Conservation (phyloP, 139 green algal genomes). For the Desmodesmus armatus region DNA sequence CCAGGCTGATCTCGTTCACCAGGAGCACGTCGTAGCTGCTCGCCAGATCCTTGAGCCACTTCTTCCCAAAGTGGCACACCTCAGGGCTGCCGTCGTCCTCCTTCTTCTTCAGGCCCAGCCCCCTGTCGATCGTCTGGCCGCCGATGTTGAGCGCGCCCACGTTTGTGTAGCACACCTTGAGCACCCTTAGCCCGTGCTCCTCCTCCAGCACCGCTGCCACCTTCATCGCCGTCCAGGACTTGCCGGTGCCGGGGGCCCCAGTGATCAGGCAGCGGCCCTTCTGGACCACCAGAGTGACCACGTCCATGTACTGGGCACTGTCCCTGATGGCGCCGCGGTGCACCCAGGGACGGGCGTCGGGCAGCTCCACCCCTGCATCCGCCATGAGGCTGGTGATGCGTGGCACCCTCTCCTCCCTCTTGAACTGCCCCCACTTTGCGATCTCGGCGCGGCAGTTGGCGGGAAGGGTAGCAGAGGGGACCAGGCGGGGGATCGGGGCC, state of each 20-base stretch:
- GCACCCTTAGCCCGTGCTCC: not conserved
- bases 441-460: not conserved
- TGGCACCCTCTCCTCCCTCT: not conserved
- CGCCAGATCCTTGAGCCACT: not conserved
- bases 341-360: not conserved
- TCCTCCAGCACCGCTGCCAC: not conserved
- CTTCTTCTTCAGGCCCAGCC: not conserved
- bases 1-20: not conserved
- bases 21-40: not conserved
- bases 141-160: not conserved
- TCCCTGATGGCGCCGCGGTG: not conserved
- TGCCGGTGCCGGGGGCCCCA: not conserved
- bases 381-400: not conserved
- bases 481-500: not conserved
- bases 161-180: not conserved
- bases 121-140: not conserved
- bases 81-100: not conserved
- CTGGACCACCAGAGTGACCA: not conserved
- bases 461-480: not conserved
- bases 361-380: not conserved
- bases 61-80: not conserved
- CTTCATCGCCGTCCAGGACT: not conserved
- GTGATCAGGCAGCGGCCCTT: not conserved
- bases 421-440: not conserved
- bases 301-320: not conserved